Percentiles rank a stretch among this genome's conserved stretches.
phyloP scores from a whole-genome alignment of 2,329 filamentous ascomycete genomes.

The Helotiales sp. region DNA sequence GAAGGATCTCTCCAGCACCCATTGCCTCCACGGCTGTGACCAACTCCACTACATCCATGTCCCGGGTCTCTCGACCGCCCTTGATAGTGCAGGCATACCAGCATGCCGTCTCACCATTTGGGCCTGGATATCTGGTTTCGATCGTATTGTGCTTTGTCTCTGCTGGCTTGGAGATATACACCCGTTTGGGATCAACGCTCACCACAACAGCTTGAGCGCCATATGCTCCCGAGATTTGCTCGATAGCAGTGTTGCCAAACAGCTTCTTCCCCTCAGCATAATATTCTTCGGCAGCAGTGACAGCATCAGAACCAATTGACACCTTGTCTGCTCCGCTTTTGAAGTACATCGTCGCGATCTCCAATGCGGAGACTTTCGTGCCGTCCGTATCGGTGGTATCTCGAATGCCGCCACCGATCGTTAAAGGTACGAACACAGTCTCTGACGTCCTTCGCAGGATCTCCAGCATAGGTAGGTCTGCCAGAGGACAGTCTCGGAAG shows the following conservation, averaged over 20 bases:
- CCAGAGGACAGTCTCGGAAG: conserved; percentile 91
- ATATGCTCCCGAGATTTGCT: conserved; percentile 91
- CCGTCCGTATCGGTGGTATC: conserved; percentile 90
- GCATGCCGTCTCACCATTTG: conserved; percentile 76
- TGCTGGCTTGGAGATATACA: conserved; percentile 72
- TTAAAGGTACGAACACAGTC: conserved; percentile 94
- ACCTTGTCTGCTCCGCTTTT: conserved; percentile 96
- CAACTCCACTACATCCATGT: conserved; percentile 89
- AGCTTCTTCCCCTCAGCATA: conserved; percentile 68
- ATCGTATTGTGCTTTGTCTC: conserved; percentile 75
- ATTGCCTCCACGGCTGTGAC: conserved; percentile 89
- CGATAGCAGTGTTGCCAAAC: conserved; percentile 84
- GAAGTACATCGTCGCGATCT: conserved; percentile 97
- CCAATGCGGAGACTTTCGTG: conserved; percentile 80
- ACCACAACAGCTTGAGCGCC: conserved; percentile 97
- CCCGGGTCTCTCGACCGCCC: conserved; percentile 89
- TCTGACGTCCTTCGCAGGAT: conserved; percentile 82
- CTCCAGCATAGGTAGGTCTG: conserved; percentile 94
- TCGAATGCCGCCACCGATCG: conserved; percentile 91
- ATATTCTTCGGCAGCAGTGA: conserved; percentile 89
- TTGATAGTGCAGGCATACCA: conserved; percentile 99
- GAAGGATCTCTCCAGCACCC: conserved; percentile 89
- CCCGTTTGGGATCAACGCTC: conserved; percentile 87
- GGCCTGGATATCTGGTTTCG: conserved; percentile 67
- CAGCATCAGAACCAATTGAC: conserved; percentile 92